phyloP scores from a whole-genome alignment of 23 red algal genomes.

The Agarophyton chilense region DNA sequence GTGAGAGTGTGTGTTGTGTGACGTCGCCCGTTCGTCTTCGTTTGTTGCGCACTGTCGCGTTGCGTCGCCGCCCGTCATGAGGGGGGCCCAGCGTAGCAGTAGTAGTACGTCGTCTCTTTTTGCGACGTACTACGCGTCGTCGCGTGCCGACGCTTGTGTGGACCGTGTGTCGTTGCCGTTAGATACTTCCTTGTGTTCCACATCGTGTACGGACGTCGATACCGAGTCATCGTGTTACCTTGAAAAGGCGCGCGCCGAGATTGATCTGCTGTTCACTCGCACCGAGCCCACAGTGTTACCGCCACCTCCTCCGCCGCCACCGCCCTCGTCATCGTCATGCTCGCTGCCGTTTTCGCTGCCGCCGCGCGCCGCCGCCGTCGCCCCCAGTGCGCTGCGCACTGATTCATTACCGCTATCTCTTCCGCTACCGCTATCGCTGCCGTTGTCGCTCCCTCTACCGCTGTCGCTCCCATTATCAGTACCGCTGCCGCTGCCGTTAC shows the following conservation, averaged over 20 bases:
- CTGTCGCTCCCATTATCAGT: too few relatives aligned
- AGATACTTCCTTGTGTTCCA: background rate
- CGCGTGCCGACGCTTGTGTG: background rate
- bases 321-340: background rate
- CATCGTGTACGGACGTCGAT: background rate
- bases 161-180: background rate
- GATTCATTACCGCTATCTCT: background rate
- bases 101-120: too few relatives aligned
- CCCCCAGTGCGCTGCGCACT: too few relatives aligned
- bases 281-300: background rate
- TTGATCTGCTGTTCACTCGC: constrained; percentile 6
- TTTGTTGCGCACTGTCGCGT: too few relatives aligned
- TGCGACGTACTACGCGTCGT: too few relatives aligned
- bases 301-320: background rate
- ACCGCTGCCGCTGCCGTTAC: background rate
- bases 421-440: background rate
- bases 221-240: background rate
- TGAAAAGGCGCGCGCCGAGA: constrained; percentile 20
- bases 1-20: too few relatives aligned
- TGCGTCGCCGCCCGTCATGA: too few relatives aligned
- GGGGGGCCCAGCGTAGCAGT: too few relatives aligned
- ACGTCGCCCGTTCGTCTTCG: too few relatives aligned
- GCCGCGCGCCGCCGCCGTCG: background rate
- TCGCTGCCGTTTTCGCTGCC: background rate
- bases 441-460: background rate